Evolutionary conservation across 257 asterid species (phyloP).

Genomic region (Cruciata laevipes): DNA sequence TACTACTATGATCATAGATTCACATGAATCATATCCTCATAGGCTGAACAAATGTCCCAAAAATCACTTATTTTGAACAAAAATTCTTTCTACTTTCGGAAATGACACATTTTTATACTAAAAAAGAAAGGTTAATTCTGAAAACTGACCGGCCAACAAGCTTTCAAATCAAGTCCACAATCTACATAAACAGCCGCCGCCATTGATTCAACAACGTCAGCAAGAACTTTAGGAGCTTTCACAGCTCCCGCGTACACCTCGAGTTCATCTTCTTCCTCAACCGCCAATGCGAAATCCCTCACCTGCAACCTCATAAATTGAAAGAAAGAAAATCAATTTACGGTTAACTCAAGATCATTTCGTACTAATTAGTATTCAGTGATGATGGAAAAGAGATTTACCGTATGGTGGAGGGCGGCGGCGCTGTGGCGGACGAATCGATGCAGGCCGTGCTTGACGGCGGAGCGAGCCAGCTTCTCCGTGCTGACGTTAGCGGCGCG

Average conservation of each 20-base stretch:
- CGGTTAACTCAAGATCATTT: background rate
- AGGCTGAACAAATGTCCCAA: no score
- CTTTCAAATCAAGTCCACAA: constrained; percentile 25
- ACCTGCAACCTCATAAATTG: constrained; percentile 35
- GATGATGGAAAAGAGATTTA: constrained; percentile 1
- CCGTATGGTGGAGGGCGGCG: constrained; percentile 40
- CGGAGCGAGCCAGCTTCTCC: constrained; percentile 78
- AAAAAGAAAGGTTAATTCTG: no score
- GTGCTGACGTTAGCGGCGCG: constrained; percentile 78
- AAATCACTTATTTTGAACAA: background rate
- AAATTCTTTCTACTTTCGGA: background rate
- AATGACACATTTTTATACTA: background rate
- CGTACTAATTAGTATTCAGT: background rate
- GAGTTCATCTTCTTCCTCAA: constrained; percentile 37
- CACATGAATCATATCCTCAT: no score
- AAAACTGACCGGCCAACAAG: constrained; percentile 28
- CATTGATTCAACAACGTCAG: constrained; percentile 73
- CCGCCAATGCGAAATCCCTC: constrained; percentile 46
- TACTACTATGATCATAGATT: background rate
- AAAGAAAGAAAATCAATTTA: background rate
- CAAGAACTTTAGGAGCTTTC: constrained; percentile 81
- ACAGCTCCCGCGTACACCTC: constrained; percentile 64
- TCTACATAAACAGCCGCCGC: constrained; percentile 65
- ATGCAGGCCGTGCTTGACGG: constrained; percentile 53
- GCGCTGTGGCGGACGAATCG: constrained; percentile 59